Evolutionary conservation across 2,329 filamentous ascomycete species (phyloP), one percentile per base, ranked within the genome.

Genomic region (Beauveria rudraprayagi): DNA sequence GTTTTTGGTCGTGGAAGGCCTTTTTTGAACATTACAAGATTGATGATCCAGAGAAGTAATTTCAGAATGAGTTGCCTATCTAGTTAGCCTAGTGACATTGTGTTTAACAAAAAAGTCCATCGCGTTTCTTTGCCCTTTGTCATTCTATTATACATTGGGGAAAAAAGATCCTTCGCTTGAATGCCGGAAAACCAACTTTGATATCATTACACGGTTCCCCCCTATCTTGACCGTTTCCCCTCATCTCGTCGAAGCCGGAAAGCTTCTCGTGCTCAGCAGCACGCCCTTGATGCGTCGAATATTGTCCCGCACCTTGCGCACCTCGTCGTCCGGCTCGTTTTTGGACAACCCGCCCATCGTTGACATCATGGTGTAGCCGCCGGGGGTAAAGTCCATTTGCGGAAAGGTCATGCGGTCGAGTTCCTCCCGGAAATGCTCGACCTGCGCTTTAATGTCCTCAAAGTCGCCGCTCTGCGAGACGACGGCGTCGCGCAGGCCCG

Each of bases 201-300:
- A 30, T 61, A 50, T 61, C 34, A 61, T 34, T 34, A 61, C 43
- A 56, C n/a, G 47, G 30, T 3, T 17, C 43, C 1, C 46, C 34
- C 34, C 14, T 11, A 37, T 17, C 5, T 10, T 24, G 1, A 14
- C 3, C 11, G 11, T 37, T 37, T 37, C 5, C 34, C 26, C 41
- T 56, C 56, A 73, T 64, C 70, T 70, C 40, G 74, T 69, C 44
- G 75, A 76, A 3, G 74, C 67, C n/a, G 86, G 88, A 66, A 93
- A 93, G 67, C 84, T 90, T 68, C 88, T 83, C 5, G 90, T 83
- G 68, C 85, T 91, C 61, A 95, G 73, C 66, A 94, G 76, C 11
- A 91, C 83, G 1, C 90, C 90, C 77, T 95, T 95, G 47, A 94
- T 83, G 61, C 88, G 82, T 65, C 90, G 78, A 56, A 95, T 92